phyloP scores from a whole-genome alignment of 306 rosid genomes.

The Castanea mollissima region DNA sequence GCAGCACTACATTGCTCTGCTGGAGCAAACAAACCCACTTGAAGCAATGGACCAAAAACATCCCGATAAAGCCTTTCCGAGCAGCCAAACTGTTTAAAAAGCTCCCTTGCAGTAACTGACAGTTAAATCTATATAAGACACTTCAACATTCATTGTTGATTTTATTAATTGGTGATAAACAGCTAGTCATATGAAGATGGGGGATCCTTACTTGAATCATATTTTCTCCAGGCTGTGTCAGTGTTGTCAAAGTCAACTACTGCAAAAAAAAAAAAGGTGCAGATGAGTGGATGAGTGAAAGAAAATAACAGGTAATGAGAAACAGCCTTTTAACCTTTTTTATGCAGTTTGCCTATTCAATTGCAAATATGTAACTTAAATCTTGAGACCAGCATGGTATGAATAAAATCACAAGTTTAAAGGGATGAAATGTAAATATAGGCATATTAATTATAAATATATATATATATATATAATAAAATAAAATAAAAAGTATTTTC shows the following conservation, averaged over 20 bases:
- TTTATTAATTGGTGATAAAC: background rate
- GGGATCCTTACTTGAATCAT: conserved; percentile 48
- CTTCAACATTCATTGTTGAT: background rate
- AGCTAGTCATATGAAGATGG: background rate
- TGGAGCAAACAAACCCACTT: conserved; percentile 53
- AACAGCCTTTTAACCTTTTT: background rate
- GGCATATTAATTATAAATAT: too few species aligned
- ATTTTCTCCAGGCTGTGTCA: conserved; percentile 50
- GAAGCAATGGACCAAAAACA: conserved; percentile 48
- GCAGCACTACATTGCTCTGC: conserved; percentile 66
- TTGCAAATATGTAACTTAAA: too few species aligned
- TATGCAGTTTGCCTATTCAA: too few species aligned
- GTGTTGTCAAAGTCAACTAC: conserved; percentile 61
- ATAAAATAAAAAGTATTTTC: background rate
- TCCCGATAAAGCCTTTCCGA: conserved; percentile 47
- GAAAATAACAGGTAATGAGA: background rate
- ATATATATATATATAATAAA: too few species aligned
- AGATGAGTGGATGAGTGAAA: background rate
- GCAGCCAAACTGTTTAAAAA: conserved; percentile 52
- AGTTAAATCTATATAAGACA: conserved; percentile 32
- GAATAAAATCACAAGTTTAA: too few species aligned
- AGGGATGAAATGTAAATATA: too few species aligned
- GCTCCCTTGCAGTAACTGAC: conserved; percentile 59
- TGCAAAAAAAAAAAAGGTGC: conserved; percentile 15
- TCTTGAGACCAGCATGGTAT: too few species aligned